phyloP scores from a whole-genome alignment of 2,329 filamentous ascomycete genomes.

The Stemphylium lycopersici region DNA sequence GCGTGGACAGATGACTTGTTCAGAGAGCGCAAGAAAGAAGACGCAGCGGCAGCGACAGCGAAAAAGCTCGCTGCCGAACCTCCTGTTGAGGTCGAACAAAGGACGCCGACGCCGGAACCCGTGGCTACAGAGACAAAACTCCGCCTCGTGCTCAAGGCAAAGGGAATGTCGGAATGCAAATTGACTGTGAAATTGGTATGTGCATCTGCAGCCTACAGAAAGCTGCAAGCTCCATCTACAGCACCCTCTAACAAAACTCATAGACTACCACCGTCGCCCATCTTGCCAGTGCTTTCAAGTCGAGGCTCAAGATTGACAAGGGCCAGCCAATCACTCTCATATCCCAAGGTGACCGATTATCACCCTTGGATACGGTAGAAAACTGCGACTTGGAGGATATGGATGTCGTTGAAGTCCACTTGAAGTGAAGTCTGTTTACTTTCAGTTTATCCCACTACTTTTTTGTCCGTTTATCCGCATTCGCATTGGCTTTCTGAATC shows the following conservation, averaged over 20 bases:
- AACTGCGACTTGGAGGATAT: constrained; percentile 47
- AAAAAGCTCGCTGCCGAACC: constrained; percentile 49
- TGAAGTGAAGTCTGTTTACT: constrained; percentile 31
- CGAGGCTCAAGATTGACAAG: constrained; percentile 25
- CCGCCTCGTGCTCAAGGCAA: constrained; percentile 59
- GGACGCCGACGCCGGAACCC: constrained; percentile 26
- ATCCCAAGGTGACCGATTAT: constrained; percentile 48
- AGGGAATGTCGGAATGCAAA: constrained; percentile 57
- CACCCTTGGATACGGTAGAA: constrained; percentile 39
- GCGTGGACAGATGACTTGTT: constrained; percentile 74
- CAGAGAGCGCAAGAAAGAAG: constrained; percentile 55
- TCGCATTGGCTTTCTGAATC: not conserved
- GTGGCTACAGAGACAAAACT: constrained; percentile 39
- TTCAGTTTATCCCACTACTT: not conserved
- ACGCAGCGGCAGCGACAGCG: constrained; percentile 34
- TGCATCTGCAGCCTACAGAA: not conserved
- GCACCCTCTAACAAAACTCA: constrained; percentile 13
- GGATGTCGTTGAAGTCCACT: constrained; percentile 45
- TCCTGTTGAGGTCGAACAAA: constrained; percentile 20
- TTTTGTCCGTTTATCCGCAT: not conserved
- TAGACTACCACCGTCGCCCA: constrained; percentile 41
- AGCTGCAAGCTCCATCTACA: not conserved
- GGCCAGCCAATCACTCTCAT: constrained; percentile 42
- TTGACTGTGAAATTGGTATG: constrained; percentile 57
- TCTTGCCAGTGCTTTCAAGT: constrained; percentile 39